Base-by-base conservation (phyloP, 2,329 filamentous ascomycete species). In the Capronia americana region DNA sequence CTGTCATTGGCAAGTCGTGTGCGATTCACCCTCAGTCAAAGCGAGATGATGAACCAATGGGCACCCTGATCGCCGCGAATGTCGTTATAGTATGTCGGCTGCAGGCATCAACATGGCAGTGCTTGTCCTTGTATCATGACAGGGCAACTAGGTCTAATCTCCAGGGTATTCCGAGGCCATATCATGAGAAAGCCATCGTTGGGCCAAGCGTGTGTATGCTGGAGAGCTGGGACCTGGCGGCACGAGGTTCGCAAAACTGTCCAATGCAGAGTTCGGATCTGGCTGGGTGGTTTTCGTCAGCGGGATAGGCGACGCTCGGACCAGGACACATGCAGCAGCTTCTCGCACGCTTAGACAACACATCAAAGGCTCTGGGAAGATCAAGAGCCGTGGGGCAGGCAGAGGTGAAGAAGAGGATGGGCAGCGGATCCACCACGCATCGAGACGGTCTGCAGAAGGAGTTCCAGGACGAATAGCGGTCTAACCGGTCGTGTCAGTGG, bases 1-100 rank as follows among this genome's bases (percentile, higher is more conserved):
- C 44, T n/a, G 54, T 54, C 41, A 61, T 65, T 26, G 57, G 46
- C 46, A 64, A 26, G 30, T 5, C 48, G 48, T 17, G 20, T 4
- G 20, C 48, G 7, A 51, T 24, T 11, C 2, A n/a, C 38, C 38
- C 6, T 44, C 48, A 12, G 48, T 51, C 23, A 17, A 23, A 12
- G 48, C 11, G 12, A 51, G 48, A 14, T 12, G 24, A 23, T 24
- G 14, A 28, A 14, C 48, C 48, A 51, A 51, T 23, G 12, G 44
- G 11, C 20, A 26, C 48, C 20, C 48, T 8, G 10, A 28, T 51
- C 24, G 48, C 23, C 20, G 20, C 23, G 11, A 24, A 51, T 26
- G 48, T 51, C 48, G 24, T 51, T 51, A 11, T 51, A 51, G 4
- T 1, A 28, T 23, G 23, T 14, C 48, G 20, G 48, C 48, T 51